phyloP scores from a whole-genome alignment of 1,284 basidiomycete genomes.

The Naganishia sp. region DNA sequence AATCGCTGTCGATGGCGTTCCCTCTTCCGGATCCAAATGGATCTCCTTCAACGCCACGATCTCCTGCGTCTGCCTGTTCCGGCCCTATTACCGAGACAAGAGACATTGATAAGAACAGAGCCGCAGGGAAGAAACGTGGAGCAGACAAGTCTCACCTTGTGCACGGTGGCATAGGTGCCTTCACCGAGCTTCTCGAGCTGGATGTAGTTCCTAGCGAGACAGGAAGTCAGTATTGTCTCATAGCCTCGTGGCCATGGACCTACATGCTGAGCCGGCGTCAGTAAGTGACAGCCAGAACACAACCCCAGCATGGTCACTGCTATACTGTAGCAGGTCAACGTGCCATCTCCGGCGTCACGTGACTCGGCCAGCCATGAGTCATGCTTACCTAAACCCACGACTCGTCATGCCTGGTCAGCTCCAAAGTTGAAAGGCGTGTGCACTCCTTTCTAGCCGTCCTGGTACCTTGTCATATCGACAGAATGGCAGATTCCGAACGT shows the following conservation, averaged over 20 bases:
- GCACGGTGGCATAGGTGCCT: slow-evolving; percentile 71
- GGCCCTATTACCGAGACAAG: slow-evolving; percentile 80
- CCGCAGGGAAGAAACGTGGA: background rate
- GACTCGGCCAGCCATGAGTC: slow-evolving; percentile 6
- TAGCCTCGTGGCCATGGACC: background rate
- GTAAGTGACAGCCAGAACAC: too few species aligned
- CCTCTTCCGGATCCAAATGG: slow-evolving; percentile 95
- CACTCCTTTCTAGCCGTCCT: background rate
- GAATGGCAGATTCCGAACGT: slow-evolving; percentile 25
- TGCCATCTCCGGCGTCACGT: slow-evolving; percentile 12
- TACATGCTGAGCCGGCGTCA: background rate
- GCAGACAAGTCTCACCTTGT: slow-evolving; percentile 63
- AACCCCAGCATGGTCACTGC: too few species aligned
- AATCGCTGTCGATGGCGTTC: slow-evolving; percentile 95
- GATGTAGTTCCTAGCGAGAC: slow-evolving; percentile 53
- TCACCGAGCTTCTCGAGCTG: slow-evolving; percentile 81
- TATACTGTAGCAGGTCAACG: slow-evolving; percentile 1
- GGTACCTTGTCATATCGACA: background rate
- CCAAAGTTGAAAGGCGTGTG: background rate
- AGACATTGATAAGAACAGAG: background rate
- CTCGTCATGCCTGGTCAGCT: slow-evolving; percentile 6
- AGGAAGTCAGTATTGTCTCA: too few species aligned
- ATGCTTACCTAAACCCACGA: slow-evolving; percentile 13
- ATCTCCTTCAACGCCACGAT: slow-evolving; percentile 95
- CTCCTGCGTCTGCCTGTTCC: slow-evolving; percentile 68